Conservation (phyloP, 2,329 filamentous ascomycete species). For the Pseudogymnoascus sp. region DNA sequence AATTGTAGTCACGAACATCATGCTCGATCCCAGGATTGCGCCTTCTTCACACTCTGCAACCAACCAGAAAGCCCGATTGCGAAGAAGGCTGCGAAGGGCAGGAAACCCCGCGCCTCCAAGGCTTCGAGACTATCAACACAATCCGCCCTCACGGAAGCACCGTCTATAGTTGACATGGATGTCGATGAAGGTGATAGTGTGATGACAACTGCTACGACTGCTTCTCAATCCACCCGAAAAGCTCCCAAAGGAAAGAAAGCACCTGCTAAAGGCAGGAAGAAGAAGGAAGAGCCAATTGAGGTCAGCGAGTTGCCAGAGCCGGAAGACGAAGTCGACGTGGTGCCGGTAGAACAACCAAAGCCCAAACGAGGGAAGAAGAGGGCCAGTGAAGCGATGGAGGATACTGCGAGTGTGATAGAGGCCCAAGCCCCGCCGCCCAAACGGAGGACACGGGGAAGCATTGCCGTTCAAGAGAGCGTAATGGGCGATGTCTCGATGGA, state of each 20-base stretch:
- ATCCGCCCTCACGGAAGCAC: constrained; percentile 45
- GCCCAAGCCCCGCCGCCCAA: constrained; percentile 29
- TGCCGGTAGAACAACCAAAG: constrained; percentile 20
- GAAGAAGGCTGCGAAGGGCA: constrained; percentile 41
- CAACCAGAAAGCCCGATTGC: constrained; percentile 39
- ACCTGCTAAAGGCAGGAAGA: constrained; percentile 39
- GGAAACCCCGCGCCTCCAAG: constrained; percentile 57
- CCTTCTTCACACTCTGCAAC: constrained; percentile 67
- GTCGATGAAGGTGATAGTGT: constrained; percentile 49
- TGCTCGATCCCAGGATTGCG: constrained; percentile 66
- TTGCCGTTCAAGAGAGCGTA: constrained; percentile 22
- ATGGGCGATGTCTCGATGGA: constrained; percentile 17
- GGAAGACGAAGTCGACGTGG: constrained; percentile 25
- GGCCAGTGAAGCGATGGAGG: constrained; percentile 45
- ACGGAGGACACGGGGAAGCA: constrained; percentile 35
- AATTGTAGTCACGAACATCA: constrained; percentile 71
- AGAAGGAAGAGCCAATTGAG: constrained; percentile 48
- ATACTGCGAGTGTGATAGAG: constrained; percentile 15
- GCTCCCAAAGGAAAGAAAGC: constrained; percentile 47
- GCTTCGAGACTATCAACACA: constrained; percentile 56
- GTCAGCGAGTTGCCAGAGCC: constrained; percentile 30
- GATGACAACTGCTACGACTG: constrained; percentile 50
- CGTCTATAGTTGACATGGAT: constrained; percentile 33
- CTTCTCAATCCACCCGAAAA: constrained; percentile 44
- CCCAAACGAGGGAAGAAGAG: constrained; percentile 48